phyloP scores from a whole-genome alignment of 768 basidiomycete genomes.

The Phaffia tasmanica region DNA sequence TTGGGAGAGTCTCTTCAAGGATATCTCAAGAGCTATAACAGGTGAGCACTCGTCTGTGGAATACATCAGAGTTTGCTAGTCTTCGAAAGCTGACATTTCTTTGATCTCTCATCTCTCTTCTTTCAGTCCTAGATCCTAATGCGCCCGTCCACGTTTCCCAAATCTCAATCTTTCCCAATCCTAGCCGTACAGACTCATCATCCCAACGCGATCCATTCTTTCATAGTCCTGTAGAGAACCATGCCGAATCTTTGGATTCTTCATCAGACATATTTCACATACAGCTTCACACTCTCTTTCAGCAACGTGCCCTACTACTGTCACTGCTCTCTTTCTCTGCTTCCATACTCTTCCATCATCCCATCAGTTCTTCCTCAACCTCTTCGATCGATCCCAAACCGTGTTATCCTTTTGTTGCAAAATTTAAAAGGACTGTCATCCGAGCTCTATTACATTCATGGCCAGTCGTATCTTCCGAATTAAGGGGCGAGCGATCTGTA shows the following conservation, averaged over 20 bases:
- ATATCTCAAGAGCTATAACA: neutral
- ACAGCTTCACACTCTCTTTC: conserved; percentile 1
- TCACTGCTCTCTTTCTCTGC: conserved; percentile 14
- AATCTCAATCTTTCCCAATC: conserved; percentile 4
- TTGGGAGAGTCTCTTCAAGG: conserved; percentile 1
- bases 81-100: neutral
- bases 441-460: conserved; percentile 15
- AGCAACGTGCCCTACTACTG: conserved; percentile 13
- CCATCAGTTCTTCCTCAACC: neutral
- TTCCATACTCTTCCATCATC: conserved; percentile 1
- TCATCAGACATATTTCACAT: conserved; percentile 6
- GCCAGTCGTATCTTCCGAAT: neutral
- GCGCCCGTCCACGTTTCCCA: neutral
- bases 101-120: neutral
- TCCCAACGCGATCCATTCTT: neutral
- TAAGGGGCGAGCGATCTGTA: neutral
- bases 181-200: neutral
- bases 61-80: neutral
- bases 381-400: conserved; percentile 1
- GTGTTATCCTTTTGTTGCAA: conserved; percentile 6
- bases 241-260: neutral
- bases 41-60: neutral
- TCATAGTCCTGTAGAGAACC: neutral
- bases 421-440: neutral
- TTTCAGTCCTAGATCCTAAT: conserved; percentile 2